Percentiles rank a stretch among this genome's conserved stretches.
phyloP scores from a whole-genome alignment of 2,329 filamentous ascomycete genomes.

The Colletotrichum zoysiae region DNA sequence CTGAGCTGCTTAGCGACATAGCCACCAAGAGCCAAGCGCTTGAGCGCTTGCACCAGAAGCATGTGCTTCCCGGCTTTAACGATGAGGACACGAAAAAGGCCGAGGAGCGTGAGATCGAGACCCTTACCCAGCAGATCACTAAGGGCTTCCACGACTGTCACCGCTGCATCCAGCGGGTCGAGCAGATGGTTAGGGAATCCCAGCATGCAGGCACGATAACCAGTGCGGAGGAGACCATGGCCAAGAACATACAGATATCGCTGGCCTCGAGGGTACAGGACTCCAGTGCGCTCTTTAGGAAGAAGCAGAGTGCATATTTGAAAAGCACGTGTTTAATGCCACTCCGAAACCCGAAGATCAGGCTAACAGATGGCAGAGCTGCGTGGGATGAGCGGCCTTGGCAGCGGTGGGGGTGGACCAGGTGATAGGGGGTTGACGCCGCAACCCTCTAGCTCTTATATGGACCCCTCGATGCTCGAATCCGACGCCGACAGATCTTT shows the following conservation, averaged over 20 bases:
- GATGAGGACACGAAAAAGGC: conserved; percentile 89
- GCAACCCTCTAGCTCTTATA: conserved; percentile 66
- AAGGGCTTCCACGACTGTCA: conserved; percentile 91
- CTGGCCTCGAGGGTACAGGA: conserved; percentile 91
- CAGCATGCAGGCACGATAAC: conserved; percentile 79
- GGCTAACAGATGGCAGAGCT: conserved; percentile 67
- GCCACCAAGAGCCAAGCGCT: conserved; percentile 85
- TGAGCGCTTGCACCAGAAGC: conserved; percentile 95
- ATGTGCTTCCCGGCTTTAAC: conserved; percentile 95
- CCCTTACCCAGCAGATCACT: conserved; percentile 90
- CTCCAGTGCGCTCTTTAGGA: conserved; percentile 90
- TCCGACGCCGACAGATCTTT: conserved; percentile 94
- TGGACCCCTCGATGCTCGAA: conserved; percentile 89
- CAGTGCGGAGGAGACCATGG: conserved; percentile 93
- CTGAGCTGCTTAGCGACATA: conserved; percentile 83
- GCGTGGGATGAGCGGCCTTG: conserved; percentile 75
- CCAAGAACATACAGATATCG: conserved; percentile 93
- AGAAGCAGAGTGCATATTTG: conserved; percentile 96
- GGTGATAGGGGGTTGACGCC: conserved; percentile 68
- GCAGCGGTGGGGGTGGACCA: conserved; percentile 63
- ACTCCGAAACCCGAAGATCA: not conserved
- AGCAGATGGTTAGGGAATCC: conserved; percentile 86
- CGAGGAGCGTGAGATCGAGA: conserved; percentile 92
- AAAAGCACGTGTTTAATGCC: conserved; percentile 74
- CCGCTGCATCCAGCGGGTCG: conserved; percentile 86